Base-by-base conservation (phyloP, 2,329 filamentous ascomycete genomes). In the Ramichloridium luteum region DNA sequence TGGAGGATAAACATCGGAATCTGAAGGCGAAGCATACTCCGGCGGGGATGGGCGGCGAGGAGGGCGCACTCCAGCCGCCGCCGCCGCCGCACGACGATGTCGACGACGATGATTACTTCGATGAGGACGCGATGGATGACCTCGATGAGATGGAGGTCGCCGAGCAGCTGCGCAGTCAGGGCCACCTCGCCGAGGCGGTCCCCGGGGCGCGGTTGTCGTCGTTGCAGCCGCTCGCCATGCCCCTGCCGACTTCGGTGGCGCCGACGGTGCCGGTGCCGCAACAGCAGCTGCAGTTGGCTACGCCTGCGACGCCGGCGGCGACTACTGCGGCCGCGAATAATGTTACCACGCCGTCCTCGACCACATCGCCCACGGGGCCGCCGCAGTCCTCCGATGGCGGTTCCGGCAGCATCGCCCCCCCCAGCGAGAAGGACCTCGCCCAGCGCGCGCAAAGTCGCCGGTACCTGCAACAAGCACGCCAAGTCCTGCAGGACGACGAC, bases 1-100 rank as follows among this genome's bases (percentile, higher is more conserved):
- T 85, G 25, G 82, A 84, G 52, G 81, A 83, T 44, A 70, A 74
- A 28, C 79, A 84, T 27, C 44, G 50, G 6, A 43, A 42, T 15
- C 39, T 49, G 14, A 32, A 27, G 6, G 41, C 27, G 12, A n/a
- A n/a, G n/a, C n/a, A n/a, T n/a, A n/a, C n/a, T n/a, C n/a, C n/a
- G n/a, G 28, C 15, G 10, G 20, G 15, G 13, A 16, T 4, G 14
- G 17, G 11, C 5, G 25, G 12, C 11, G 23, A n/a, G n/a, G 31
- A 13, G 14, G 16, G 37, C 14, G 36, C 40, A 16, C 32, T 40
- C n/a, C 28, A 38, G 2, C 30, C 36, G n/a, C 27, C 33, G 10
- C 16, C 32, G 1, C 23, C 39, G 6, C 28, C 44, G 10, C 46
- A 44, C 11, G 50, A 49, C 9, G 47, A 41, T 15, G 47, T 48